Evolutionary conservation across 495 filamentous ascomycete genomes (phyloP).

Genomic region (Copromyces sp.): DNA sequence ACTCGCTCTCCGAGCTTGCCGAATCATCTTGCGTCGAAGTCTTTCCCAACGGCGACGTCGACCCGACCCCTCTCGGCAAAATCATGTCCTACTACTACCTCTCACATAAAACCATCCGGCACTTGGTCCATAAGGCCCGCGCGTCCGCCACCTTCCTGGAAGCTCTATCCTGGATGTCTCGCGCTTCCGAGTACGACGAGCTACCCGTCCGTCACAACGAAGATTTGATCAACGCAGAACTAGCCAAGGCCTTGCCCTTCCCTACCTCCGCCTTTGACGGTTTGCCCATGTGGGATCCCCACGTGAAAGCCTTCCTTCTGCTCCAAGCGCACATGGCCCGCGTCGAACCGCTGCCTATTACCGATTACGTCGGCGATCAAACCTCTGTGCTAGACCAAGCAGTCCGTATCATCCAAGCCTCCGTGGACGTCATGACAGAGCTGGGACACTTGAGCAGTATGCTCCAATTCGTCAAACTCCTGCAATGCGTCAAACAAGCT

Average conservation of each 20-base stretch:
- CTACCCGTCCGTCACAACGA: conserved; percentile 98
- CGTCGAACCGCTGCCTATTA: conserved; percentile 74
- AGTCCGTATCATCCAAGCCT: conserved; percentile 88
- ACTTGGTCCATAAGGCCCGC: conserved; percentile 67
- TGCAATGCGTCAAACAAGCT: conserved; percentile 86
- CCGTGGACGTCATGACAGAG: conserved; percentile 91
- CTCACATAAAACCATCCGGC: conserved; percentile 87
- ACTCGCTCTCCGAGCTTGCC: conserved; percentile 67
- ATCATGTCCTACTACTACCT: conserved; percentile 99
- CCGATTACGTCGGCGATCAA: conserved; percentile 95
- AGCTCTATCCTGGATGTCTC: conserved; percentile 83
- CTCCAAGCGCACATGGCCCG: conserved; percentile 92
- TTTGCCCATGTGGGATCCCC: conserved; percentile 94
- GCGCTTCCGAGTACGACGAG: conserved; percentile 92
- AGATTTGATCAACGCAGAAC: conserved; percentile 91
- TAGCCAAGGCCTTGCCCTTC: conserved; percentile 69
- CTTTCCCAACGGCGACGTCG: conserved; percentile 79
- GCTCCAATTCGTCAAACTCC: conserved; percentile 68
- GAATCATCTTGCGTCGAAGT: conserved; percentile 73
- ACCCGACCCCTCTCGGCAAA: conserved; percentile 83
- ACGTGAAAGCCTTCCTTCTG: conserved; percentile 91
- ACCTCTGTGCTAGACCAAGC: conserved; percentile 78
- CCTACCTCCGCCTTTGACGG: conserved; percentile 36
- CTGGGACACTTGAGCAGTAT: conserved; percentile 66
- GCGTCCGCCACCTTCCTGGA: conserved; percentile 72